Evolutionary conservation across 306 rosid species (phyloP).

Genomic region (Begonia peltatifolia): DNA sequence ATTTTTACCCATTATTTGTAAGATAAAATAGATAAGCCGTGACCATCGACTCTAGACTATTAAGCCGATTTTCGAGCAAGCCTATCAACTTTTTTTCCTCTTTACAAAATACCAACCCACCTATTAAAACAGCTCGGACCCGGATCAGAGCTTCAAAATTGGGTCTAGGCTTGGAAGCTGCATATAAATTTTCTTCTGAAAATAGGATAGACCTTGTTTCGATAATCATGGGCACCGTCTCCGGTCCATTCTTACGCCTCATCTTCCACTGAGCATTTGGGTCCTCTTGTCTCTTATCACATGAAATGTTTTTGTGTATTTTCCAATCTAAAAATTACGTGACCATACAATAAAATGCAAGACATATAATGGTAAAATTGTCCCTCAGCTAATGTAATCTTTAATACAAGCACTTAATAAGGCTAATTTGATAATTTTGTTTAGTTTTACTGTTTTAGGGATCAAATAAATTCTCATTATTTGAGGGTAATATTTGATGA

Average conservation of each 20-base stretch:
- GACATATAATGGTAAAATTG: background rate
- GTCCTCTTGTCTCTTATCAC: conserved; percentile 56
- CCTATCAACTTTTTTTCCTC: too few relatives aligned
- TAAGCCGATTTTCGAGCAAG: background rate
- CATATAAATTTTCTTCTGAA: conserved; percentile 49
- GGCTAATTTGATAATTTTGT: too few relatives aligned
- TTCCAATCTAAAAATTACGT: background rate
- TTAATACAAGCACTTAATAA: background rate
- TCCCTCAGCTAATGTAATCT: background rate
- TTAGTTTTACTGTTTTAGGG: too few relatives aligned
- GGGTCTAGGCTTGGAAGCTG: too few relatives aligned
- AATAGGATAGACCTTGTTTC: conserved; percentile 56
- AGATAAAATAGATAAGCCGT: too few relatives aligned
- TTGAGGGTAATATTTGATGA: conserved; percentile 1
- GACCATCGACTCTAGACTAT: too few relatives aligned
- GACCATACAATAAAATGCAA: background rate
- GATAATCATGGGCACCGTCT: conserved; percentile 54
- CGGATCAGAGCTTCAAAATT: too few relatives aligned
- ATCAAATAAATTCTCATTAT: background rate
- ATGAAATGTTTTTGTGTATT: conserved; percentile 21
- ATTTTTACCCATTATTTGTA: too few relatives aligned
- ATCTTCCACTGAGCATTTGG: conserved; percentile 51
- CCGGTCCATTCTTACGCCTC: conserved; percentile 60
- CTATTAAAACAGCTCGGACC: too few relatives aligned
- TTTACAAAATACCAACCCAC: too few relatives aligned